Evolutionary conservation across 768 basidiomycete species (phyloP), one percentile per base, ranked within the genome.

Genomic region (Paxillus involutus): DNA sequence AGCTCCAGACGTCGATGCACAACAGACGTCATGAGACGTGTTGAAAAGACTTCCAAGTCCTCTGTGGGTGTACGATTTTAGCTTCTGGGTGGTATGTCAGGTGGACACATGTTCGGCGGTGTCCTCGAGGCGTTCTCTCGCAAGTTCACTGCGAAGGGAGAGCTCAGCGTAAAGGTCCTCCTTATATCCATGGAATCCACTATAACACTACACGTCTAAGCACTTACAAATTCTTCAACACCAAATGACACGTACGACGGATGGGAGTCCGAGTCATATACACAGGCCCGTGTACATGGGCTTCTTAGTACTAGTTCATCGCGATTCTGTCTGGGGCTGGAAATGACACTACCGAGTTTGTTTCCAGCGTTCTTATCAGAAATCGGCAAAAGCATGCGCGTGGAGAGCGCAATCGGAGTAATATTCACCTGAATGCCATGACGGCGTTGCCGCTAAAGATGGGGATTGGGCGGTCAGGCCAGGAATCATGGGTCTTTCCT

Each of bases 381-480:
- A 36, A 36, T 47, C 2, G 42, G 64, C 21, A 65, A 55, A 43
- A 30, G 52, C 9, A 5, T n/a, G 41, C 29, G 10, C 35, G 21
- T 3, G 41, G 53, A 49, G 40, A 52, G 53, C 40, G 29, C 16
- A 9, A 48, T 50, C 21, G 16, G 29, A 44, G 30, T 19, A n/a
- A 53, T 56, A 49, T 81, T 49, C 63, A 86, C 85, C 73, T 68
- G 60, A 91, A 88, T 0, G 86, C 80, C 52, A 64, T 73, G 36
- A 73, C 77, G 3, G 82, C 82, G 65, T 89, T 77, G 10, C 87
- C 86, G 16, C 88, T 88, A 62, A 83, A 91, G 35, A 91, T 85
- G 2, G 91, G 91, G 59, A 89, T 91, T n/a, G n/a, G n/a, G n/a
- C n/a, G n/a, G n/a, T n/a, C n/a, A 3, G 71, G 3, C 91, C 91